Base-by-base conservation (phyloP, 1,284 basidiomycete genomes). In the Somion occarium region DNA sequence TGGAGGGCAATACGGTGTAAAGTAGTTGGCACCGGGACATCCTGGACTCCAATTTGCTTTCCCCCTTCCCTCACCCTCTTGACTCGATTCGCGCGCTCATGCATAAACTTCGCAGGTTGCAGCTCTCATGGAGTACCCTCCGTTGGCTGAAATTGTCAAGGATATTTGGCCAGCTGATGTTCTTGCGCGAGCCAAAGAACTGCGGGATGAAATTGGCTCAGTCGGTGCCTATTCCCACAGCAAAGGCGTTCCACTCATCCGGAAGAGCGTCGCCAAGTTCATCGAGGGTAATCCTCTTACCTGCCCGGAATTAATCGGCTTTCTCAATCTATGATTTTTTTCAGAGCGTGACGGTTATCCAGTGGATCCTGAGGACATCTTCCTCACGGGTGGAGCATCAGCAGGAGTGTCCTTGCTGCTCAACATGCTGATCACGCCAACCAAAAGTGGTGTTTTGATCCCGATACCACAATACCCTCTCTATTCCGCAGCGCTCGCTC, bases 381-480 rank as follows among this genome's bases (percentile, higher is more conserved):
- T 93, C 78, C 81, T 99, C 46, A 98, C 96, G 2, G 86, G 85
- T 18, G 96, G 96, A 49, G 96, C 96, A 5, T 97, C 92, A 30
- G 85, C 86, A 15, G 97, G 96, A 54, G 94, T 99, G 13, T 85
- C 90, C 12, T 84, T 94, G 30, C 77, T 98, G 50, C 84, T 99
- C 57, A 84, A 85, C 65, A 82, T 91, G 71, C 79, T 95, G 55
- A 86, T 94, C 61, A 71, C 78, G 23, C 74, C 79, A 3, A 76
- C 79, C 15, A 75, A 77, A 19, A 80, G 83, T 46, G 93, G 91
- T 7, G 80, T 96, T 59, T 78, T 96, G 55, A 98, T 99, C 64
- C 96, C 96, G 22, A 98, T 99, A 57, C 96, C 96, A 1, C 96
- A 99, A 74, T 99, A 99, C 68, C 96, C 96, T 1, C 79, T 99